phyloP scores from a whole-genome alignment of 1,139 yeast species.

The Kodamaea sp. region DNA sequence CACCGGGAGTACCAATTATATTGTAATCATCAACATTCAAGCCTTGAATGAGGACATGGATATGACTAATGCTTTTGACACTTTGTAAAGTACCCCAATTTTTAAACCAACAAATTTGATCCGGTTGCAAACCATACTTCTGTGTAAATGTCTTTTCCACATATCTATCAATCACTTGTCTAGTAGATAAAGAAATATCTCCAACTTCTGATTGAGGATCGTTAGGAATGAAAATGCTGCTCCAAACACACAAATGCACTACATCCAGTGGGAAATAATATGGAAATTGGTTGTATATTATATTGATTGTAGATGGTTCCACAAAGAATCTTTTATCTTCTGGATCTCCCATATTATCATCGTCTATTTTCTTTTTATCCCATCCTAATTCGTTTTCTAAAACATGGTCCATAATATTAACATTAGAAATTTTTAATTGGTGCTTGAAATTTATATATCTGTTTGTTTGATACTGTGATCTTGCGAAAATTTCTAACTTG shows the following conservation, averaged over 20 bases:
- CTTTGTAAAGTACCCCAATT: constrained; percentile 62
- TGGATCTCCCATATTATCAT: constrained; percentile 11
- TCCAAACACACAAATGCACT: constrained; percentile 44
- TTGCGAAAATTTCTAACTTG: constrained; percentile 38
- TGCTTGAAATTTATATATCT: constrained; percentile 35
- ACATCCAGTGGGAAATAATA: constrained; percentile 37
- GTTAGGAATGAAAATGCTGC: constrained; percentile 29
- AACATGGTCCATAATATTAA: constrained; percentile 36
- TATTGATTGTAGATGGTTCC: constrained; percentile 22
- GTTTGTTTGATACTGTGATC: constrained; percentile 32
- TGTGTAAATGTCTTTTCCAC: constrained; percentile 44
- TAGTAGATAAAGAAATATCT: constrained; percentile 40
- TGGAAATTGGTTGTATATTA: constrained; percentile 42
- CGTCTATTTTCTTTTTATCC: constrained; percentile 24
- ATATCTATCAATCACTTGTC: constrained; percentile 36
- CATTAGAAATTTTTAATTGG: constrained; percentile 21
- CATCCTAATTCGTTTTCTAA: constrained; percentile 36
- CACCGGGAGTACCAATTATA: constrained; percentile 7
- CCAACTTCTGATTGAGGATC: constrained; percentile 37
- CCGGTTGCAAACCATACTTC: constrained; percentile 30
- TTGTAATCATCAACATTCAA: constrained; percentile 10
- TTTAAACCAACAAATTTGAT: constrained; percentile 54
- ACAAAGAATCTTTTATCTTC: constrained; percentile 15
- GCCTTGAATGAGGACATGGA: constrained; percentile 50
- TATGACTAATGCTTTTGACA: constrained; percentile 54